phyloP scores from a whole-genome alignment of 108 stramenopile species.

The Cyclotella sp. region DNA sequence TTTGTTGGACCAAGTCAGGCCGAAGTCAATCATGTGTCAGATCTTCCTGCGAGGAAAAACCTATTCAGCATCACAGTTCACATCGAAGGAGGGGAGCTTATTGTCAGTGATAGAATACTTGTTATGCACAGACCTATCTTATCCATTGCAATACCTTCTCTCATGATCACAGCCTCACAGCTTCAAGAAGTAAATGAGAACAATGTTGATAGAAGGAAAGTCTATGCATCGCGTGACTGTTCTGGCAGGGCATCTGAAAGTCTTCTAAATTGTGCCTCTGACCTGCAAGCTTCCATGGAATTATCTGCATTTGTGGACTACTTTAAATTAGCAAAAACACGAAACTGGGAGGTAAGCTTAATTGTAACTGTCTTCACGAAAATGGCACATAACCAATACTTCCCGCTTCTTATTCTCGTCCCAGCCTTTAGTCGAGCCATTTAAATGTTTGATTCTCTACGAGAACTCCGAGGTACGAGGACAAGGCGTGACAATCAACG shows the following conservation, averaged over 20 bases:
- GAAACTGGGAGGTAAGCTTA: slow-evolving; percentile 80
- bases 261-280: not conserved
- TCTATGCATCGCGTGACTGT: slow-evolving; percentile 18
- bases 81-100: slow-evolving; percentile 60
- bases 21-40: slow-evolving; percentile 26
- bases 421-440: slow-evolving; percentile 90
- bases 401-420: too few species aligned
- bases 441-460: slow-evolving; percentile 63
- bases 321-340: slow-evolving; percentile 90
- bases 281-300: slow-evolving; percentile 40
- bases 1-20: slow-evolving; percentile 44
- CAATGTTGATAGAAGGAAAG: slow-evolving; percentile 14
- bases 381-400: too few species aligned
- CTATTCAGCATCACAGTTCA: slow-evolving; percentile 59
- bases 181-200: slow-evolving; percentile 45
- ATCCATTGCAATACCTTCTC: slow-evolving; percentile 57
- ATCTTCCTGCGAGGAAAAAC: slow-evolving; percentile 17
- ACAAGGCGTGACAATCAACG: slow-evolving; percentile 67
- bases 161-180: slow-evolving; percentile 59
- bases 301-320: slow-evolving; percentile 85
- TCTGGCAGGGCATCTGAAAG: not conserved
- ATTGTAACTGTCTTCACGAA: not conserved
- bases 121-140: slow-evolving; percentile 65
- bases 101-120: slow-evolving; percentile 81
- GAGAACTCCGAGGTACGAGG: slow-evolving; percentile 73